Evolutionary conservation across 805 yeast species (phyloP).

Genomic region (Candida krabiensis): DNA sequence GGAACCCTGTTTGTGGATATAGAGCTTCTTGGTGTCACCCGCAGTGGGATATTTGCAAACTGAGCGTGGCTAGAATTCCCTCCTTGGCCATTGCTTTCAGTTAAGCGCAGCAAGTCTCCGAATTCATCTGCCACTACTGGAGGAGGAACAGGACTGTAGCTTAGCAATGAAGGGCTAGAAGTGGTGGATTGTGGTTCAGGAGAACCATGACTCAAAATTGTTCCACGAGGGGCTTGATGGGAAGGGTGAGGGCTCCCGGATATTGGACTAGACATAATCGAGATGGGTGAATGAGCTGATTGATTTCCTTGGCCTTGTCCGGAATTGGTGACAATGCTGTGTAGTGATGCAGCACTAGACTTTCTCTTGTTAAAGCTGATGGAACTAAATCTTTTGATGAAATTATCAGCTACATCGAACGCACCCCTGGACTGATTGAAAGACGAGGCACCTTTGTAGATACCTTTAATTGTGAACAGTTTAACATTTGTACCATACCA

Average conservation of each 20-base stretch:
- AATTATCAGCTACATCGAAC: conserved; percentile 47
- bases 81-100: conserved; percentile 5
- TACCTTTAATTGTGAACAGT: conserved; percentile 38
- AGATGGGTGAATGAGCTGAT: conserved; percentile 19
- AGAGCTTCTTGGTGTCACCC: conserved; percentile 26
- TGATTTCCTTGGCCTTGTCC: background rate
- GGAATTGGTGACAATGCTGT: conserved; percentile 7
- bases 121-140: conserved; percentile 8
- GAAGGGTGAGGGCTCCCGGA: background rate
- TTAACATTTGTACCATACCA: conserved; percentile 47
- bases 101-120: conserved; percentile 6
- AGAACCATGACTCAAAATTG: background rate
- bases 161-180: conserved; percentile 12
- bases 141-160: conserved; percentile 21
- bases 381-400: conserved; percentile 50
- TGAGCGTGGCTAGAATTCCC: conserved; percentile 4
- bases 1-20: conserved; percentile 7
- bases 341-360: conserved; percentile 28
- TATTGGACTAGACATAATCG: conserved; percentile 15
- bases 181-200: conserved; percentile 3
- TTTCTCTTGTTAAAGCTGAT: conserved; percentile 32
- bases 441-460: conserved; percentile 18
- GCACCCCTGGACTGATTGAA: conserved; percentile 41
- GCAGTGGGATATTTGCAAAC: conserved; percentile 18
- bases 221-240: background rate